These are phyloP conservation scores for Rosa rugosa DNA, from an alignment of 306 rosid genomes.

Conservation along the genomic window DNA sequence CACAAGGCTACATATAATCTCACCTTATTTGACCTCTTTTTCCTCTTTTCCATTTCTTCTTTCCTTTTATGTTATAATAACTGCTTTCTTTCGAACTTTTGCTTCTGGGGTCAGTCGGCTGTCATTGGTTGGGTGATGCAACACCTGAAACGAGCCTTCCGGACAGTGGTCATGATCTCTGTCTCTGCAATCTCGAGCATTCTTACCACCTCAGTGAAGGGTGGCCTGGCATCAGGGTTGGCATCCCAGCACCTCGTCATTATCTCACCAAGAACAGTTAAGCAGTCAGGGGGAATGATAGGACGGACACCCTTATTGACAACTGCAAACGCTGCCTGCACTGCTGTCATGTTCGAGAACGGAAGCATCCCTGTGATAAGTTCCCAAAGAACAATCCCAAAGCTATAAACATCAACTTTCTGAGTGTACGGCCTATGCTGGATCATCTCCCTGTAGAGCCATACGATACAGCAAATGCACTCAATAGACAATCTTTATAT, in stretches of 20 bases:
- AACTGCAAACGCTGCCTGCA: constrained; percentile 99
- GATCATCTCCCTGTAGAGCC: constrained; percentile 84
- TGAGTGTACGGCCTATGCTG: constrained; percentile 98
- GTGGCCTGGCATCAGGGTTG: constrained; percentile 91
- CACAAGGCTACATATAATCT: constrained; percentile 54
- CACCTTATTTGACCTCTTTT: constrained; percentile 40
- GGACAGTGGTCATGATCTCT: constrained; percentile 85
- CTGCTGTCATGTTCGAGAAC: constrained; percentile 97
- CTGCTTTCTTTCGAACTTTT: constrained; percentile 31
- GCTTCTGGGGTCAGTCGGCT: constrained; percentile 50
- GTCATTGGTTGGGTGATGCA: constrained; percentile 93
- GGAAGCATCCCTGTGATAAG: constrained; percentile 97
- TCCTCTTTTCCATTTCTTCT: constrained; percentile 30
- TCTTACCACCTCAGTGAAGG: constrained; percentile 70
- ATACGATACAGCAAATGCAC: constrained; percentile 12
- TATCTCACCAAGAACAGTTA: constrained; percentile 80
- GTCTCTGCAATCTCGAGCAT: constrained; percentile 93
- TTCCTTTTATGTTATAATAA: constrained; percentile 10
- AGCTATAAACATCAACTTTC: constrained; percentile 93
- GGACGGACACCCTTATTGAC: constrained; percentile 91
- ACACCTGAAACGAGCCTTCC: constrained; percentile 96
- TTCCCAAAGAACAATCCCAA: constrained; percentile 97
- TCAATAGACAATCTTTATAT: background rate
- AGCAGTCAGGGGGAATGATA: constrained; percentile 71
- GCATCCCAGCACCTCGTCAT: constrained; percentile 99